These are phyloP conservation scores for Pulicaria dysenterica DNA, from an alignment of 129 eudicot species.

Conservation along the genomic window DNA sequence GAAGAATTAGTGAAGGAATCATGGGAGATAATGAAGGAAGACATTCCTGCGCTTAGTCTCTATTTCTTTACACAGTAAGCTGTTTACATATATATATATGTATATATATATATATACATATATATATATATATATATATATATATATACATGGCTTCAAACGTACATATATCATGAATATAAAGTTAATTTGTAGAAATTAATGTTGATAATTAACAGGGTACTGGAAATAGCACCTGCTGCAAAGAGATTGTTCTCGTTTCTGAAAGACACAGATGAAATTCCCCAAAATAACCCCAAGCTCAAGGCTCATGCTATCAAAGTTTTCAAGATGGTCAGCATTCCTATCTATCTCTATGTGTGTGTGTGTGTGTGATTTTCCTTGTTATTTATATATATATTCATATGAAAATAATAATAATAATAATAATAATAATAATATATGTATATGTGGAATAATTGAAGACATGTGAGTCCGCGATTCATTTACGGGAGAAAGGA, in stretches of 20 bases:
- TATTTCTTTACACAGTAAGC: constrained; percentile 64
- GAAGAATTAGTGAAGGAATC: constrained; percentile 76
- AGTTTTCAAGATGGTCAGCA: constrained; percentile 75
- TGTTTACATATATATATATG: not conserved
- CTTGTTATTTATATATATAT: not conserved
- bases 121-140: too few species aligned
- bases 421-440: too few species aligned
- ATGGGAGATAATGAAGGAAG: constrained; percentile 70
- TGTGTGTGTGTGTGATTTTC: not conserved
- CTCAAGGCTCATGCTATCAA: constrained; percentile 75
- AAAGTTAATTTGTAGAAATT: too few species aligned
- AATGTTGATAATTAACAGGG: constrained; percentile 34
- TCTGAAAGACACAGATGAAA: constrained; percentile 59
- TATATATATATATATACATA: too few species aligned
- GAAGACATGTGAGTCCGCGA: constrained; percentile 66
- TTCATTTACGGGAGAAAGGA: constrained; percentile 71
- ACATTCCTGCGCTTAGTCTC: constrained; percentile 48
- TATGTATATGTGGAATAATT: not conserved
- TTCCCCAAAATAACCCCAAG: constrained; percentile 74
- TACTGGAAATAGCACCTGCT: constrained; percentile 69
- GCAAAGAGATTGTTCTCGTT: constrained; percentile 71
- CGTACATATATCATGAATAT: too few species aligned
- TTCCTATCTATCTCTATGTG: not conserved
- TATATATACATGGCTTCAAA: too few species aligned
- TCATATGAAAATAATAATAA: too few species aligned